Evolutionary conservation across 345 rosid genomes (phyloP).

Genomic region (Mallotus nudiflorus): DNA sequence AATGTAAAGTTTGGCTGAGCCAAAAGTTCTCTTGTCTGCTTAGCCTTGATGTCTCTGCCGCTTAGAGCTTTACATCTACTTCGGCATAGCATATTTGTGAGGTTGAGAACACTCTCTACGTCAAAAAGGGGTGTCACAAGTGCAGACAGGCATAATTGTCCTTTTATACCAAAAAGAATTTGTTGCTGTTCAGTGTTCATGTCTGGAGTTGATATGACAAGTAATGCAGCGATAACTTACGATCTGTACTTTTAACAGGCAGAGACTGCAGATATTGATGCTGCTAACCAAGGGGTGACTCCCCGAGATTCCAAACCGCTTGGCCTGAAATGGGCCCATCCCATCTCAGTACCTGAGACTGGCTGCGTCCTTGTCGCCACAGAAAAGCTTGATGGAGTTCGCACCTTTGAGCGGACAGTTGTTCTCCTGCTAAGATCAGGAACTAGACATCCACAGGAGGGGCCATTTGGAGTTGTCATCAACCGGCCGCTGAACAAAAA

Average conservation of each 20-base stretch:
- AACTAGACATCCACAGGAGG: slow-evolving; percentile 79
- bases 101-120: background rate
- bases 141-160: too few species aligned
- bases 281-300: slow-evolving; percentile 42
- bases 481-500: slow-evolving; percentile 81
- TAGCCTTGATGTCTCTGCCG: too few species aligned
- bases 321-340: slow-evolving; percentile 87
- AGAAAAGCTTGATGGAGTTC: slow-evolving; percentile 84
- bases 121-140: background rate
- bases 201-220: too few species aligned
- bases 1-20: too few species aligned
- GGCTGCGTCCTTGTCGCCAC: slow-evolving; percentile 96
- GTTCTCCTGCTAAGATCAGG: slow-evolving; percentile 92
- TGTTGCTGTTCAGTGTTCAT: too few species aligned
- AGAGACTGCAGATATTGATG: slow-evolving; percentile 51
- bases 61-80: background rate
- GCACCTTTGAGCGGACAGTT: slow-evolving; percentile 78
- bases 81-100: background rate
- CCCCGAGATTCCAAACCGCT: slow-evolving; percentile 53
- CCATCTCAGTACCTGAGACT: slow-evolving; percentile 82
- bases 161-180: too few species aligned
- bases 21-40: too few species aligned
- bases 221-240: background rate
- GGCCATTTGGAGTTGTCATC: slow-evolving; percentile 87
- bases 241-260: slow-evolving; percentile 38